Base-by-base conservation (phyloP, 2,329 filamentous ascomycete species). In the Dactylellina parvicollis region DNA sequence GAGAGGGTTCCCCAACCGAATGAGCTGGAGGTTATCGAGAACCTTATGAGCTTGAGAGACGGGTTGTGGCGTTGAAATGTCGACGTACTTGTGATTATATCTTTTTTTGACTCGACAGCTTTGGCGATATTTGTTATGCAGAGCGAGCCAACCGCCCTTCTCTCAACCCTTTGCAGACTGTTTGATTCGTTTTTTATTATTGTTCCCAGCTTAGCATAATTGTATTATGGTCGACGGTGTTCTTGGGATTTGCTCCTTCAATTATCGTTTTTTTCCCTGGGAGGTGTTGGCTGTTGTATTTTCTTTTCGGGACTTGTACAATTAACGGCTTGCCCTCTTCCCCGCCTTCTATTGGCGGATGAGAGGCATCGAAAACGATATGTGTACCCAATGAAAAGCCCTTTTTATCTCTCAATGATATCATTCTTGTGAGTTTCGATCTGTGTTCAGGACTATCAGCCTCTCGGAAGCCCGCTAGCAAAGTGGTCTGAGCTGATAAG, bases 21-120 rank as follows among this genome's bases (percentile, higher is more conserved):
- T 46, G 66, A 71, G 36, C 49, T 71, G 18, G 67, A 72, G 52
- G 67, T 72, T 10, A 65, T 72, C 26, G 67, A 72, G 38, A 72
- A 72, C 36, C 59, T 72, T 20, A 72, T 72, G 67, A 72, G 67
- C 16, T 40, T 72, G 32, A 40, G 67, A 14, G 67, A 59, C 24
- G 67, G 67, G 26, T 40, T 72, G 50, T 72, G 67, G 67, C 67
- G 67, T 64, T 72, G 36, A 62, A 59, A 28, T 16, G 26, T 30
- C 12, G 30, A 38, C 32, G 36, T 46, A 4, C 38, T 20, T 44
- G 2, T 14, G 14, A 32, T 22, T 28, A 16, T 46, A 36, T 18
- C 3, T 47, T 32, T 57, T 32, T 46, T 44, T 9, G 22, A 52
- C 18, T n/a, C 24, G 9, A 32, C 18, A 12, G 7, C 8, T 22